phyloP scores from a whole-genome alignment of 1,284 basidiomycete species.

The Thecaphora thlaspeos region DNA sequence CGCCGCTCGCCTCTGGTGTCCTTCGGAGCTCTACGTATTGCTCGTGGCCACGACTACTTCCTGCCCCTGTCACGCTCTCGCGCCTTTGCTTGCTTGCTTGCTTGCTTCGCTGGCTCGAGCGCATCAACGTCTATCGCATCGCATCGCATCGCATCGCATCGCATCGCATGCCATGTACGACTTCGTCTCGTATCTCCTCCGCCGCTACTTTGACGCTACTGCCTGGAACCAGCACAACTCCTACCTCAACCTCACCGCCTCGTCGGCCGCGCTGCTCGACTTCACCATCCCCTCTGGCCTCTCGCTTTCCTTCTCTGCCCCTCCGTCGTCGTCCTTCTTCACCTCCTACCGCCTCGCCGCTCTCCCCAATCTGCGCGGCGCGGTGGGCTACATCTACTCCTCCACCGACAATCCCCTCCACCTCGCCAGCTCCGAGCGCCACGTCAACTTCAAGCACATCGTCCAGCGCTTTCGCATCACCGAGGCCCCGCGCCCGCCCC shows the following conservation, averaged over 20 bases:
- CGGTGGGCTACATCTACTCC: constrained; percentile 87
- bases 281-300: constrained; percentile 77
- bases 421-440: constrained; percentile 38
- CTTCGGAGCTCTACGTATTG: too few species aligned
- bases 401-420: constrained; percentile 60
- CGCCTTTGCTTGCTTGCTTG: too few species aligned
- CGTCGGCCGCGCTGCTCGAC: constrained; percentile 73
- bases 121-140: too few species aligned
- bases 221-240: constrained; percentile 96
- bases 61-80: too few species aligned
- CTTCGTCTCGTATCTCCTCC: constrained; percentile 71
- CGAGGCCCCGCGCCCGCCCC: constrained; percentile 72
- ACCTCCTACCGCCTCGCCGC: constrained; percentile 89
- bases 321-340: constrained; percentile 77
- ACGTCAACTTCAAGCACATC: constrained; percentile 82
- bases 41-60: too few species aligned
- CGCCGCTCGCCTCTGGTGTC: too few species aligned
- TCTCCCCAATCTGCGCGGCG: constrained; percentile 85
- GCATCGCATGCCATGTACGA: constrained; percentile 56
- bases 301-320: constrained; percentile 79
- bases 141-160: too few species aligned
- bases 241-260: constrained; percentile 83
- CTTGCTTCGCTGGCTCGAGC: too few species aligned
- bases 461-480: constrained; percentile 70
- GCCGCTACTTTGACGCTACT: constrained; percentile 82